phyloP scores from a whole-genome alignment of 2,329 filamentous ascomycete genomes.

The Fusarium sp. region DNA sequence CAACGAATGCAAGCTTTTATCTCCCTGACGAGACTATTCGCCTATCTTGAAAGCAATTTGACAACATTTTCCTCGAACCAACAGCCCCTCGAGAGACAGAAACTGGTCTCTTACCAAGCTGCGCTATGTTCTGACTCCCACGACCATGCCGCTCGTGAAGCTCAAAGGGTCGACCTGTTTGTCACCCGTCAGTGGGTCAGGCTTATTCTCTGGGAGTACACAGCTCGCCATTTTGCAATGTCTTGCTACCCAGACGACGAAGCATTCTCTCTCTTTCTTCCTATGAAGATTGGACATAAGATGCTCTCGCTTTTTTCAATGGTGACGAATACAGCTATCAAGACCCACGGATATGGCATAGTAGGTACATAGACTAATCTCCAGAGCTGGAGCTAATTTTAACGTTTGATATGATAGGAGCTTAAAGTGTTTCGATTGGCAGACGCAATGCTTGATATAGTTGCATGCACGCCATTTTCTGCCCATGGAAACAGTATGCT shows the following conservation, averaged over 20 bases:
- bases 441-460: constrained; percentile 45
- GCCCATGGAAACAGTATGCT: constrained; percentile 42
- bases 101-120: constrained; percentile 40
- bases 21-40: constrained; percentile 44
- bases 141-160: constrained; percentile 38
- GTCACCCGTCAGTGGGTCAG: constrained; percentile 50
- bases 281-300: constrained; percentile 47
- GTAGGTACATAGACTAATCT: constrained; percentile 27
- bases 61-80: constrained; percentile 35
- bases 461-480: constrained; percentile 37
- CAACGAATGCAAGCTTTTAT: constrained; percentile 41
- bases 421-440: constrained; percentile 48
- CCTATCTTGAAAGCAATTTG: constrained; percentile 43
- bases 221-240: constrained; percentile 46
- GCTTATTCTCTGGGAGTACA: constrained; percentile 49
- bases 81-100: constrained; percentile 37
- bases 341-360: constrained; percentile 48
- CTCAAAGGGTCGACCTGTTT: constrained; percentile 47
- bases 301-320: constrained; percentile 45
- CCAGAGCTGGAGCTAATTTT: not conserved
- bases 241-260: constrained; percentile 44
- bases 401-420: constrained; percentile 32
- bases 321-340: constrained; percentile 40
- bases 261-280: constrained; percentile 46
- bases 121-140: constrained; percentile 35